A percentile compares a stretch with the other conserved stretches of the same genome.
Conservation (phyloP, 225 moss, liverwort and hornwort species). For the Lunularia cruciata region DNA sequence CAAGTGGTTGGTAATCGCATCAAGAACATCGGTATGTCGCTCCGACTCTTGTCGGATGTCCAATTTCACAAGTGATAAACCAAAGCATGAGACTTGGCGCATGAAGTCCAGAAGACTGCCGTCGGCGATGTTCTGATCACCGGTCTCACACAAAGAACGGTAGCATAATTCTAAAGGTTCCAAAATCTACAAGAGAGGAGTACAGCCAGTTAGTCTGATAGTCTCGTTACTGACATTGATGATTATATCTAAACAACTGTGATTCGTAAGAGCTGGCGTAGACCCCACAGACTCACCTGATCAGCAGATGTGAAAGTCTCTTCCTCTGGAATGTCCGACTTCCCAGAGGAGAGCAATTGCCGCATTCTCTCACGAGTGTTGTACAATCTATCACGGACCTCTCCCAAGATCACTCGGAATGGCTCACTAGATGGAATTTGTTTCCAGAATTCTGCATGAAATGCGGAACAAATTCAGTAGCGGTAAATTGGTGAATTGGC, state of each 20-base stretch:
- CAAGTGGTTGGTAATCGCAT: constrained; percentile 82
- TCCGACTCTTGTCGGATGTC: constrained; percentile 98
- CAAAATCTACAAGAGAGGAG: constrained; percentile 58
- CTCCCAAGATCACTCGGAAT: constrained; percentile 78
- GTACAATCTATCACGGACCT: constrained; percentile 90
- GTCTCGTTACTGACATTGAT: background rate
- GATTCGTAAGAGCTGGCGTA: no score
- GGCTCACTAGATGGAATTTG: constrained; percentile 86
- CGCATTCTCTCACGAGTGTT: constrained; percentile 88
- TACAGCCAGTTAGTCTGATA: background rate
- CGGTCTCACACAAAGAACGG: constrained; percentile 90
- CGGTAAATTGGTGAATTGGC: background rate
- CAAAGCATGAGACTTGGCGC: constrained; percentile 96
- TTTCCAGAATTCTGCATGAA: constrained; percentile 84
- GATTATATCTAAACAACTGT: background rate
- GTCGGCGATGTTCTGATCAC: constrained; percentile 89
- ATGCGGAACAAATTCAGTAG: background rate
- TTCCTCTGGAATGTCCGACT: constrained; percentile 80
- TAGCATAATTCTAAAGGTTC: constrained; percentile 90
- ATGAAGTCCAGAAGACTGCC: constrained; percentile 94
- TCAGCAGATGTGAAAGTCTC: constrained; percentile 75
- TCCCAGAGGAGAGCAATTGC: constrained; percentile 68
- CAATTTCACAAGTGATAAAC: constrained; percentile 78
- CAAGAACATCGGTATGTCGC: constrained; percentile 83
- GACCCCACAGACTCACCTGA: constrained; percentile 43